Conservation (phyloP, 495 filamentous ascomycete genomes). For the Extremus antarcticus region DNA sequence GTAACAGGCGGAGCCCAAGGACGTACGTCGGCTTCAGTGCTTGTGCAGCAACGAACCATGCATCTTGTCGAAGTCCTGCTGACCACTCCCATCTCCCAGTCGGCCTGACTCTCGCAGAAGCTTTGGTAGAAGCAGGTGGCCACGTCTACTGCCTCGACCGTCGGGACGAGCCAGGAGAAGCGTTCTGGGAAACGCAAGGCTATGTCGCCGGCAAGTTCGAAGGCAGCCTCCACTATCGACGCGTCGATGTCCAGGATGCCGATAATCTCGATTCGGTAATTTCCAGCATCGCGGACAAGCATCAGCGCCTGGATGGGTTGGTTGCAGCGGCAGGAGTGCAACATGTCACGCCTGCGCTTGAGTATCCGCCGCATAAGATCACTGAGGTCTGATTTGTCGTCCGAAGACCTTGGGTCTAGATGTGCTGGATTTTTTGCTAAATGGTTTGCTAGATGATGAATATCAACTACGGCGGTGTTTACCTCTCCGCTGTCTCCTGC, state of each 20-base stretch:
- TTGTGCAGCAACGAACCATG: too few species aligned
- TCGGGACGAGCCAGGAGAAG: slow-evolving; percentile 37
- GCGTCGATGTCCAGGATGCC: slow-evolving; percentile 54
- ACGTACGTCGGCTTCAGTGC: not conserved
- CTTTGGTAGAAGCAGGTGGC: slow-evolving; percentile 58
- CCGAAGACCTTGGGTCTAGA: not conserved
- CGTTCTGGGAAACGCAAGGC: slow-evolving; percentile 37
- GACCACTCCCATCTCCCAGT: slow-evolving; percentile 22
- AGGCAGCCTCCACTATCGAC: slow-evolving; percentile 49
- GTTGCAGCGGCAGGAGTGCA: slow-evolving; percentile 70
- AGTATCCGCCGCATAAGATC: slow-evolving; percentile 57
- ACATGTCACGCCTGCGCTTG: slow-evolving; percentile 56
- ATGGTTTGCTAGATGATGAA: not conserved
- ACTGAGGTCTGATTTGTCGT: slow-evolving; percentile 32
- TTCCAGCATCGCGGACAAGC: slow-evolving; percentile 39
- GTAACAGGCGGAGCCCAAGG: slow-evolving; percentile 55
- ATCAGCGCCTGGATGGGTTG: slow-evolving; percentile 55
- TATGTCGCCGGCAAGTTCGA: slow-evolving; percentile 40
- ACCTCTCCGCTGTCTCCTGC: slow-evolving; percentile 60
- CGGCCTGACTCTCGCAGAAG: slow-evolving; percentile 56
- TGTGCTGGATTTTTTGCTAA: not conserved
- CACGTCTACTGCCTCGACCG: slow-evolving; percentile 58
- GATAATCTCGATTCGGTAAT: slow-evolving; percentile 43
- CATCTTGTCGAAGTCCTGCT: slow-evolving; percentile 13
- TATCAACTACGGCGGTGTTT: slow-evolving; percentile 61